Conservation (phyloP, 305 asterid species). For the Solanum hybrid region DNA sequence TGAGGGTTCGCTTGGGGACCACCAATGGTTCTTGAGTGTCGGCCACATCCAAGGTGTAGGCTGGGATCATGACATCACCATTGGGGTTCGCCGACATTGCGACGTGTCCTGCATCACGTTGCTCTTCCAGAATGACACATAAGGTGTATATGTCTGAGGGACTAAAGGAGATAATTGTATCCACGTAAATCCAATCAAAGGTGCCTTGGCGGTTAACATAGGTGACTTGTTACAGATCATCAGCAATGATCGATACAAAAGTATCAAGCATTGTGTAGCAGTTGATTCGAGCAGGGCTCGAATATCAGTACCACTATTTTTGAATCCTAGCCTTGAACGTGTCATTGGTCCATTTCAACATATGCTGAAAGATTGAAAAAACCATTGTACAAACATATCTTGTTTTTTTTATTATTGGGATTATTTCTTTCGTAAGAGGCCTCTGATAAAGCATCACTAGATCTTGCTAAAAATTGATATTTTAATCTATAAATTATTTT, state of each 20-base stretch:
- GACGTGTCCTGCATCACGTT: neutral
- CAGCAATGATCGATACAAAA: constrained; percentile 7
- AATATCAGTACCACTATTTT: neutral
- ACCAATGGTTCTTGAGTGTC: too few relatives aligned
- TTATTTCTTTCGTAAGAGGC: neutral
- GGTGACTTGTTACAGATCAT: constrained; percentile 3
- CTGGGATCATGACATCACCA: neutral
- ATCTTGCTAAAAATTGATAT: neutral
- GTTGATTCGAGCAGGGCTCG: neutral
- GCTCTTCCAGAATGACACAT: neutral
- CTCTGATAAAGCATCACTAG: neutral
- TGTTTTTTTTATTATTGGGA: neutral
- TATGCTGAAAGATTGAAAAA: neutral
- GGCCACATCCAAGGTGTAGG: too few relatives aligned
- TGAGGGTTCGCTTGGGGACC: too few relatives aligned
- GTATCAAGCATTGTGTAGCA: constrained; percentile 1
- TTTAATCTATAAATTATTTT: neutral
- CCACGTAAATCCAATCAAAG: neutral
- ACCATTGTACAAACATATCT: neutral
- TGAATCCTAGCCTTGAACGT: neutral
- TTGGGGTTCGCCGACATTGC: neutral
- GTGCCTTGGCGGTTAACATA: neutral
- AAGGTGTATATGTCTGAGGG: neutral
- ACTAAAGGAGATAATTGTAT: neutral
- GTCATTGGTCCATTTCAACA: constrained; percentile 8